Base-by-base conservation (phyloP, 768 basidiomycete species). In the Hypholoma sublateritium region DNA sequence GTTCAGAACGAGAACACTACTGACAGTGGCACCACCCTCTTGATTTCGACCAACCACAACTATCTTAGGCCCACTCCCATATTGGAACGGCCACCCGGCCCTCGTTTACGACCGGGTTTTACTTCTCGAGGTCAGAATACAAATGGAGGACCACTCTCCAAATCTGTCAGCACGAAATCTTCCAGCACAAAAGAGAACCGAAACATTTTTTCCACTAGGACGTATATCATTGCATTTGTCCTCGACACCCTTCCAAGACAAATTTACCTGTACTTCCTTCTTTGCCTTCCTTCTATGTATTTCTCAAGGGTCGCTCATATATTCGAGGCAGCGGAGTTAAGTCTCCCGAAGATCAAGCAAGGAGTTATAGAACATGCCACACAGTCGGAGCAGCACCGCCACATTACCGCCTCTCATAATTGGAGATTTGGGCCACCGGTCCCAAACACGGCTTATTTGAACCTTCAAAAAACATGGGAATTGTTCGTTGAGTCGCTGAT, bases 261-360 rank as follows among this genome's bases (percentile, higher is more conserved):
- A 35, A 36, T 74, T 2, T 77, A 79, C 57, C 62, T 74, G 7
- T 62, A 72, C 59, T 48, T 72, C 17, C 80, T 89, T 4, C 72
- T 90, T 9, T 77, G 82, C 28, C 75, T 90, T 4, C 89, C 88
- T 2, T 76, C 81, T 3, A 67, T 89, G 17, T 90, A 90, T 64
- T 89, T 87, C 66, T 79, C 83, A 1, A 80, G 88, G 1, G 88
- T 90, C n/a, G 77, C 83, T 4, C 75, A 79, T 34, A 78, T 89
- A 28, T 88, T 88, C 52, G 80, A 86, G 56, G 85, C 86, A 43
- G 85, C 88, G 1, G 80, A 87, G 39, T 72, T 89, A 45, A 85
- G 80, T 56, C 75, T 80, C 60, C 80, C 80, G 5, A 86, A 87
- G 60, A 76, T 90, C 32, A 71, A 77, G 28, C 67, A 70, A 35